These are phyloP conservation scores for Lepidopterella palustris DNA, from an alignment of 495 filamentous ascomycete genomes.

Conservation along the genomic window DNA sequence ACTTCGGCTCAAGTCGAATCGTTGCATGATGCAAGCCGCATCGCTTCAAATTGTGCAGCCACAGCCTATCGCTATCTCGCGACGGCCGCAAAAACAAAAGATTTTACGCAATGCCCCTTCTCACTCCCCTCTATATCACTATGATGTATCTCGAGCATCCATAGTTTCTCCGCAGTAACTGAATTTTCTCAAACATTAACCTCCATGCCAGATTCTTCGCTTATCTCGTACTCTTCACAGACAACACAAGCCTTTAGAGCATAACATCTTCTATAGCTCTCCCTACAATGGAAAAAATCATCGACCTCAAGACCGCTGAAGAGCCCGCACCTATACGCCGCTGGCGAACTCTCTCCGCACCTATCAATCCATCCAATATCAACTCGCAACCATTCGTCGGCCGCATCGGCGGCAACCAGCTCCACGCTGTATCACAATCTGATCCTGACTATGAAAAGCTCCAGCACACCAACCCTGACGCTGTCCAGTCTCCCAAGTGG, in stretches of 20 bases:
- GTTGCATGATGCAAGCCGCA: not conserved
- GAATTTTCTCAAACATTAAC: not conserved
- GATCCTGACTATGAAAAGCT: not conserved
- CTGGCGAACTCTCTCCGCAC: not conserved
- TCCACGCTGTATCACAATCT: not conserved
- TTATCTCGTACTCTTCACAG: not conserved
- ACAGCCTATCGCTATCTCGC: not conserved
- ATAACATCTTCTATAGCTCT: not conserved
- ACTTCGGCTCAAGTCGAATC: not conserved
- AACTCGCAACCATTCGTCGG: not conserved
- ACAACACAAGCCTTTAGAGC: not conserved
- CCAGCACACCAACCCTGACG: not conserved
- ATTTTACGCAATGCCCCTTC: not conserved
- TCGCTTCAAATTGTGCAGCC: not conserved
- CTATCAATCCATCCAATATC: not conserved
- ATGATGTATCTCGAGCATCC: not conserved
- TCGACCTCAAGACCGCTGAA: not conserved
- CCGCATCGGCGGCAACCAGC: not conserved
- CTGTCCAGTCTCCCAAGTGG: not conserved
- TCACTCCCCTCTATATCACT: not conserved
- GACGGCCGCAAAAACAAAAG: not conserved
- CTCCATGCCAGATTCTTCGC: not conserved
- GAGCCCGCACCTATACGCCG: not conserved
- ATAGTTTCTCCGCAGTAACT: not conserved
- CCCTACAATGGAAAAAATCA: not conserved